Conservation (phyloP, 1,284 basidiomycete species). For the Ceratobasidium sp. region DNA sequence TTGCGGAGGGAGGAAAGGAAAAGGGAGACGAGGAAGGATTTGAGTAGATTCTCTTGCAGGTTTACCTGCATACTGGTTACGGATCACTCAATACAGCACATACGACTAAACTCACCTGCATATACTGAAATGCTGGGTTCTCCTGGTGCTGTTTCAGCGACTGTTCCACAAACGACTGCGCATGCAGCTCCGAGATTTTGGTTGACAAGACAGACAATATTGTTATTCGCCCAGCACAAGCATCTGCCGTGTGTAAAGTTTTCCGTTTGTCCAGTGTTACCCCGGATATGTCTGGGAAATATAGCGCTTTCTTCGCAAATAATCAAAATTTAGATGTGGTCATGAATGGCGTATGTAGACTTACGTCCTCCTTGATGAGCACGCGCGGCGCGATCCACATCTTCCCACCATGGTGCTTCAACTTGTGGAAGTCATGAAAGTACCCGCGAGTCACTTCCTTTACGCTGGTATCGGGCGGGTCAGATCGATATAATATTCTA, state of each 20-base stretch:
- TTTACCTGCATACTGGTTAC: conserved; percentile 69
- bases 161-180: conserved; percentile 74
- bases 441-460: conserved; percentile 90
- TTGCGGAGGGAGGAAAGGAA: conserved; percentile 80
- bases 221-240: conserved; percentile 80
- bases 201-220: conserved; percentile 85
- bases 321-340: conserved; percentile 33
- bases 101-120: conserved; percentile 62
- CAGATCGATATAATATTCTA: conserved; percentile 5
- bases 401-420: conserved; percentile 88
- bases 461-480: conserved; percentile 62
- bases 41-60: conserved; percentile 89
- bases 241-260: conserved; percentile 78
- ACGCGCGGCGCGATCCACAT: conserved; percentile 93
- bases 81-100: background rate
- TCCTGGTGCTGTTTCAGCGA: conserved; percentile 70
- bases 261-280: conserved; percentile 67
- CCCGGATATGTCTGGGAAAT: conserved; percentile 90
- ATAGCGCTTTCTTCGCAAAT: conserved; percentile 77
- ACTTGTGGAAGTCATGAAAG: conserved; percentile 88
- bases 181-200: conserved; percentile 90
- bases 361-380: conserved; percentile 87
- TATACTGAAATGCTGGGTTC: conserved; percentile 78
- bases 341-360: conserved; percentile 53
- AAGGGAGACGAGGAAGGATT: conserved; percentile 86